A percentile compares a stretch with the other conserved stretches of the same genome.
Evolutionary conservation across 2,329 filamentous ascomycete genomes (phyloP).

Genomic region (Xylariaceae sp.): DNA sequence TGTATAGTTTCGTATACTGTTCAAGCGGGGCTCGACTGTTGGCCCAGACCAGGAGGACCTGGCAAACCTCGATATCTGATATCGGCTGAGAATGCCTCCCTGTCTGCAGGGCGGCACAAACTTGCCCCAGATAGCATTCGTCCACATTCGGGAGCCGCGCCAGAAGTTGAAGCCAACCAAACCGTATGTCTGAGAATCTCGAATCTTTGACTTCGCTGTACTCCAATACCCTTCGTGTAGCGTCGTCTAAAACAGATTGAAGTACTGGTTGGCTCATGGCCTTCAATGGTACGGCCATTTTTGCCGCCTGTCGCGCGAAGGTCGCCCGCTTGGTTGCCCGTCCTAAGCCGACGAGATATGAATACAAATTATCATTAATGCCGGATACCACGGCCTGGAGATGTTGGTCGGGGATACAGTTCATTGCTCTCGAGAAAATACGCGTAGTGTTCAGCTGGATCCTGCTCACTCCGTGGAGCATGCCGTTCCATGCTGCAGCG

Average conservation of each 20-base stretch:
- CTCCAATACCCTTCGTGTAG: slow-evolving; percentile 15
- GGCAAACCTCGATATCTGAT: slow-evolving; percentile 20
- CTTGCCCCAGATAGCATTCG: slow-evolving; percentile 15
- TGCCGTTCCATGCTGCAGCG: slow-evolving; percentile 15
- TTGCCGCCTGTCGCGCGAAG: slow-evolving; percentile 20
- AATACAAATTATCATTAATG: slow-evolving; percentile 21
- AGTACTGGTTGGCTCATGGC: slow-evolving; percentile 15
- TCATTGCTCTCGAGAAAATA: slow-evolving; percentile 22
- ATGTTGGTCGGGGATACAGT: slow-evolving; percentile 16
- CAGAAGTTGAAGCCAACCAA: slow-evolving; percentile 25
- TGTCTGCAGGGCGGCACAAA: slow-evolving; percentile 22
- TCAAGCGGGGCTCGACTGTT: slow-evolving; percentile 15
- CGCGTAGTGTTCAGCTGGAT: slow-evolving; percentile 23
- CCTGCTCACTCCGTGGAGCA: slow-evolving; percentile 20
- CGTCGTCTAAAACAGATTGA: slow-evolving; percentile 19
- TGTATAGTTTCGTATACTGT: slow-evolving; percentile 3
- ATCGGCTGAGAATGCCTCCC: slow-evolving; percentile 13
- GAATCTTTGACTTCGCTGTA: slow-evolving; percentile 5
- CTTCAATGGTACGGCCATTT: slow-evolving; percentile 20
- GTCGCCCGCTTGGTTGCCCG: not conserved
- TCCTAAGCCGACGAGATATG: slow-evolving; percentile 15
- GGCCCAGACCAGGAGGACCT: slow-evolving; percentile 21
- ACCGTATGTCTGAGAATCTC: slow-evolving; percentile 16
- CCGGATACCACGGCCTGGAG: slow-evolving; percentile 13
- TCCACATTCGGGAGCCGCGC: slow-evolving; percentile 23